Percentiles rank a stretch among this genome's conserved stretches.
Evolutionary conservation across 2,329 filamentous ascomycete genomes (phyloP).

Genomic region (Pseudogymnoascus sp.): DNA sequence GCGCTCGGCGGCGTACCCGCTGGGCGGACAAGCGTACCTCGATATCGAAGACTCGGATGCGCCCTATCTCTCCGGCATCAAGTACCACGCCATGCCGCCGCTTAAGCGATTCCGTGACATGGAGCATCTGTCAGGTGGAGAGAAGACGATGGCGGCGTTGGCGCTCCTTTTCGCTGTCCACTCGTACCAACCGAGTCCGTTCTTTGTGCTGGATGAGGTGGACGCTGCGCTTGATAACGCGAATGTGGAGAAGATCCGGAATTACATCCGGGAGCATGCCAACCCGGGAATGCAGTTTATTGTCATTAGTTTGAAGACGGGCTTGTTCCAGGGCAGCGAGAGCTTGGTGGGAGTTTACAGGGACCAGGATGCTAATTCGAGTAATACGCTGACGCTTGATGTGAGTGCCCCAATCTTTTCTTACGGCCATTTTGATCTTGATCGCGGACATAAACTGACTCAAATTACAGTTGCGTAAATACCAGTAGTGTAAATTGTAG

Average conservation of each 20-base stretch:
- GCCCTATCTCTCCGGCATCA: constrained; percentile 90
- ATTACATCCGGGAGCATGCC: constrained; percentile 90
- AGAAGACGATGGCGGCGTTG: constrained; percentile 97
- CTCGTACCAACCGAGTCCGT: constrained; percentile 88
- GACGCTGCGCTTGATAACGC: constrained; percentile 97
- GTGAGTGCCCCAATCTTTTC: constrained; percentile 50
- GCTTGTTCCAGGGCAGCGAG: constrained; percentile 93
- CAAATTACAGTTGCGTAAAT: constrained; percentile 11
- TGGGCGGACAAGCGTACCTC: constrained; percentile 83
- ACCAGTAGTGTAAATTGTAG: constrained; percentile 4
- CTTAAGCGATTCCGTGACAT: constrained; percentile 98
- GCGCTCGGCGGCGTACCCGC: constrained; percentile 77
- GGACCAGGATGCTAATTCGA: constrained; percentile 89
- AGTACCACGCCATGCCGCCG: constrained; percentile 98
- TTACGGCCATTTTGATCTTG: not conserved
- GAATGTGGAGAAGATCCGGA: constrained; percentile 91
- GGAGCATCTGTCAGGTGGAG: constrained; percentile 93
- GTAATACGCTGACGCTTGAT: constrained; percentile 85
- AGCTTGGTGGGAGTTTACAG: constrained; percentile 91
- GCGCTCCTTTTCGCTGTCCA: constrained; percentile 96
- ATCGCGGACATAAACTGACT: not conserved
- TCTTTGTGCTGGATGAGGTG: constrained; percentile 97
- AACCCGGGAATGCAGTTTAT: constrained; percentile 99
- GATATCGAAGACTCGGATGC: constrained; percentile 92
- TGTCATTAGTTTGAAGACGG: constrained; percentile 92